These are phyloP conservation scores for Usnea hakonensis DNA, from an alignment of 495 filamentous ascomycete genomes.

Conservation along the genomic window DNA sequence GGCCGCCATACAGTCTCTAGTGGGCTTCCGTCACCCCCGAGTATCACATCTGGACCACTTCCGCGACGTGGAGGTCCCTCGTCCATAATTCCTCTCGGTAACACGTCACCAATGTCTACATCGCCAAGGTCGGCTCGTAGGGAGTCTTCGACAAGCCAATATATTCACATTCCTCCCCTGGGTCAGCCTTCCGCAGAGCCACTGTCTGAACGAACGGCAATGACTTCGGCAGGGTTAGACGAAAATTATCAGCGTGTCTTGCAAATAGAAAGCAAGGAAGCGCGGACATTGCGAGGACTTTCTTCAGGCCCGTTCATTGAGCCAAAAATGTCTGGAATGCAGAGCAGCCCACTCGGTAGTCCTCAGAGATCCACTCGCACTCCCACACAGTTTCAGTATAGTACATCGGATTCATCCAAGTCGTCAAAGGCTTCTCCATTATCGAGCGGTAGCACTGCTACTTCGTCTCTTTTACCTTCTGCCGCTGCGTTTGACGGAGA, in stretches of 20 bases:
- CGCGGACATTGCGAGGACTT: neutral
- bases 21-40: slow-evolving; percentile 13
- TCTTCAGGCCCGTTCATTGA: neutral
- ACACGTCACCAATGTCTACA: slow-evolving; percentile 1
- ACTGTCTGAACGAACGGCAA: neutral
- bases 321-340: neutral
- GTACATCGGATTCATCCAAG: slow-evolving; percentile 11
- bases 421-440: slow-evolving; percentile 11
- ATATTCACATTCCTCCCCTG: neutral
- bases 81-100: slow-evolving; percentile 7
- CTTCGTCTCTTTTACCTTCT: slow-evolving; percentile 9
- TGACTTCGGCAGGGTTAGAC: neutral
- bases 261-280: neutral
- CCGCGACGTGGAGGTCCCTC: slow-evolving; percentile 1
- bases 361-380: neutral
- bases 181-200: slow-evolving; percentile 2
- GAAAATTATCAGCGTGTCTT: neutral
- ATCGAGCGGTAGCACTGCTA: slow-evolving; percentile 7
- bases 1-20: slow-evolving; percentile 9
- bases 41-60: slow-evolving; percentile 5
- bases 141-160: neutral
- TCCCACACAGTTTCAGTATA: neutral
- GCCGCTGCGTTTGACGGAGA: slow-evolving; percentile 9
- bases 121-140: slow-evolving; percentile 9
- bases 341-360: neutral